Conservation (phyloP, 2,329 filamentous ascomycete genomes). For the Penicillium sp. region DNA sequence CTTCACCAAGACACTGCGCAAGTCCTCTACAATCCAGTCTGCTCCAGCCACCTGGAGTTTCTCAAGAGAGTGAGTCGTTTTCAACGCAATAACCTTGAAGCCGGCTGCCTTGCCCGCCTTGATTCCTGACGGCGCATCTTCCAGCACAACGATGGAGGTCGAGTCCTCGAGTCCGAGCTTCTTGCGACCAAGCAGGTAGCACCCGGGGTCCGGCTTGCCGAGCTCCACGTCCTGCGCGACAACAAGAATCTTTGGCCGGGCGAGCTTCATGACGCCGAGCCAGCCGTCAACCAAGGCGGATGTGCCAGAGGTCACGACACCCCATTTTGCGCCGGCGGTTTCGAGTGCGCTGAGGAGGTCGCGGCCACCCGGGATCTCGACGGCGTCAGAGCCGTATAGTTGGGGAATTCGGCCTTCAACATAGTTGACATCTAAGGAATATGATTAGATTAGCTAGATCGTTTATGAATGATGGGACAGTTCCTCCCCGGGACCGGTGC, state of each 20-base stretch:
- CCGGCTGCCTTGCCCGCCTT: conserved; percentile 80
- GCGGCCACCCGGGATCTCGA: conserved; percentile 82
- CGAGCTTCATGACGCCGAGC: conserved; percentile 66
- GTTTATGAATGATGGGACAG: background rate
- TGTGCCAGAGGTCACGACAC: conserved; percentile 77
- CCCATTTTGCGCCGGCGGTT: conserved; percentile 67
- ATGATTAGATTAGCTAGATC: background rate
- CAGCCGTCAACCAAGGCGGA: conserved; percentile 66
- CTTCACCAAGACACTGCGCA: conserved; percentile 68
- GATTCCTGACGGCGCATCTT: conserved; percentile 87
- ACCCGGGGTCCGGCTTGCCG: conserved; percentile 75
- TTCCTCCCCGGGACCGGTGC: background rate
- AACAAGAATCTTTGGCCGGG: conserved; percentile 65
- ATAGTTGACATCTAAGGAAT: conserved; percentile 66
- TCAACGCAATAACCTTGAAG: conserved; percentile 78
- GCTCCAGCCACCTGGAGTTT: conserved; percentile 74
- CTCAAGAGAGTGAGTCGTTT: conserved; percentile 75
- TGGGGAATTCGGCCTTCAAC: conserved; percentile 77
- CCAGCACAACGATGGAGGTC: conserved; percentile 69
- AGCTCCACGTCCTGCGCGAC: conserved; percentile 72
- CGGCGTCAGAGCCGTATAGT: conserved; percentile 72
- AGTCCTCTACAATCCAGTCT: conserved; percentile 81
- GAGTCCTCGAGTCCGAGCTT: conserved; percentile 54
- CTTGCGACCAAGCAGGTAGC: conserved; percentile 68
- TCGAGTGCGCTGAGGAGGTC: conserved; percentile 67